Evolutionary conservation across 1,284 basidiomycete species (phyloP).

Genomic region (Waitea zeae): DNA sequence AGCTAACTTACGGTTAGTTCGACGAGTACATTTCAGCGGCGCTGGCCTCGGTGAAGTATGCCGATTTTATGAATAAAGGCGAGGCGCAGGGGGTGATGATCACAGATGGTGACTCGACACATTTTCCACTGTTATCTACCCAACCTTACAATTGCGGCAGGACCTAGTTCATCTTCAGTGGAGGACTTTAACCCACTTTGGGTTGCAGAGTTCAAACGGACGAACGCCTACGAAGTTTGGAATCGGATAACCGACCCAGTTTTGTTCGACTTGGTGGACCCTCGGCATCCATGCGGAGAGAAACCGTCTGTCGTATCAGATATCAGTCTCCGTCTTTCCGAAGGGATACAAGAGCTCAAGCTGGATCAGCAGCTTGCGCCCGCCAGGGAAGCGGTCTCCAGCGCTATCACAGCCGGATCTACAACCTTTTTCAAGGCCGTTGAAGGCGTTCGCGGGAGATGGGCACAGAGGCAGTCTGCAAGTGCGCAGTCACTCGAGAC

Average conservation of each 20-base stretch:
- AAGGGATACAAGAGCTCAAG: constrained; percentile 83
- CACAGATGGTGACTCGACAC: constrained; percentile 28
- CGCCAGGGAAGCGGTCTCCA: constrained; percentile 68
- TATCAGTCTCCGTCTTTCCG: constrained; percentile 71
- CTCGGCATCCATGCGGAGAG: constrained; percentile 82
- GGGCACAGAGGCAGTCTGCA: too few species aligned
- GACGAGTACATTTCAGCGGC: constrained; percentile 76
- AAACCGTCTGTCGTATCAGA: constrained; percentile 80
- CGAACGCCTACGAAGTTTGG: constrained; percentile 79
- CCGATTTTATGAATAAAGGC: constrained; percentile 60
- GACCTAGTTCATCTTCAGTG: constrained; percentile 26
- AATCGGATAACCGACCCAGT: constrained; percentile 73
- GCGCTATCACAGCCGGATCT: constrained; percentile 58
- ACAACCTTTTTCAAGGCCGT: constrained; percentile 78
- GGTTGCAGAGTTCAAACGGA: constrained; percentile 71
- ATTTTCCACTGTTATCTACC: neutral
- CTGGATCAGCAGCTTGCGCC: constrained; percentile 81
- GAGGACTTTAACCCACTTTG: constrained; percentile 74
- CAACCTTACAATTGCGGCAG: constrained; percentile 9
- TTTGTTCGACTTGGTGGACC: constrained; percentile 85
- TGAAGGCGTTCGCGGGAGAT: constrained; percentile 66
- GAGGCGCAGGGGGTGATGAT: constrained; percentile 46
- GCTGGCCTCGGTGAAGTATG: constrained; percentile 73
- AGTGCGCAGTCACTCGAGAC: too few species aligned
- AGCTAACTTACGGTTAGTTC: constrained; percentile 25